These are phyloP conservation scores for Mallotus japonicus DNA, from an alignment of 441 rosid genomes.

Conservation along the genomic window DNA sequence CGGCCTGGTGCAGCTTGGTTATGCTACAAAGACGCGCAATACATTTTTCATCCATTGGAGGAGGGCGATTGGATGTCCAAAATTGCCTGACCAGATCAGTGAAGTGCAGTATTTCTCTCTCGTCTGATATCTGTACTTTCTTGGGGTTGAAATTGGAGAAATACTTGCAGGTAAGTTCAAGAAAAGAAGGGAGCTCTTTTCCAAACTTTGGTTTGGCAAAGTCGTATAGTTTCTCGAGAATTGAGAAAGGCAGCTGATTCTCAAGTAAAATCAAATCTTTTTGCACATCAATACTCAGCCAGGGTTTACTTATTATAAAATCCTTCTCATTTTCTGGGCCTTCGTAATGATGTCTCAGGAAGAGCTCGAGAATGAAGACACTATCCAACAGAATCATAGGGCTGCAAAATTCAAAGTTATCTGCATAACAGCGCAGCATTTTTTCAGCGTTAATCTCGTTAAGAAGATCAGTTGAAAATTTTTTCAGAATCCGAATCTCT, in stretches of 20 bases:
- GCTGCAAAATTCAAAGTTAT: neutral
- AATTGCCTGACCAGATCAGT: slow-evolving; percentile 22
- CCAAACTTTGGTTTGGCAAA: neutral
- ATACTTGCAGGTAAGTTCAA: slow-evolving; percentile 12
- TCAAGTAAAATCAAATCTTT: slow-evolving; percentile 34
- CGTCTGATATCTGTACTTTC: neutral
- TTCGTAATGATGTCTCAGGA: slow-evolving; percentile 6
- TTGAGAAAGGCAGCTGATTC: slow-evolving; percentile 28
- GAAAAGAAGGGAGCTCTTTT: slow-evolving; percentile 7
- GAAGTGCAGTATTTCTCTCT: slow-evolving; percentile 13
- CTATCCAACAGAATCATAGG: slow-evolving; percentile 29
- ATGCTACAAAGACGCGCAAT: slow-evolving; percentile 13
- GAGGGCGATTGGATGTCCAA: neutral
- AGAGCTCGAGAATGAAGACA: slow-evolving; percentile 33
- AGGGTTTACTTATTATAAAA: slow-evolving; percentile 19
- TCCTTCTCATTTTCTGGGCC: neutral
- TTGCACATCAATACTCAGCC: slow-evolving; percentile 20
- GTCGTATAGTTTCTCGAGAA: slow-evolving; percentile 14
- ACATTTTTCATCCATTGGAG: neutral
- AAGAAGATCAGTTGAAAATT: neutral
- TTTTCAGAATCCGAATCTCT: neutral
- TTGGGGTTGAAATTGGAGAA: slow-evolving; percentile 16
- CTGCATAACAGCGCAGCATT: slow-evolving; percentile 24
- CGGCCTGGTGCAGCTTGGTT: slow-evolving; percentile 25
- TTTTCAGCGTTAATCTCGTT: neutral